Percentiles rank a stretch among this genome's conserved stretches.
Conservation (phyloP, 1,139 yeast genomes). For the Lodderomyces pseudojiufengensis region DNA sequence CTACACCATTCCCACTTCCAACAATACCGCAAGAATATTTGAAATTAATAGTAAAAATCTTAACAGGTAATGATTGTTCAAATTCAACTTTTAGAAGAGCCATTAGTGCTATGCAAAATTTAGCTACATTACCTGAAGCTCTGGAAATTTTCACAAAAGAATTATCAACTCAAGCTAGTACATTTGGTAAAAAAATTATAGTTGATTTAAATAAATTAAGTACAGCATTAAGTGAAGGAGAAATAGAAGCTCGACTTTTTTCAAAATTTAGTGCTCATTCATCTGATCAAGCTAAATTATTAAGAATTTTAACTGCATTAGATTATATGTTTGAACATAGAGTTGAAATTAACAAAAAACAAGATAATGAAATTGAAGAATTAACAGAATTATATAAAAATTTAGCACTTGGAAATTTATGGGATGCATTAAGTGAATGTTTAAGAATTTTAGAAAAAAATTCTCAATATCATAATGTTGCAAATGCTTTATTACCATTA, state of each 20-base stretch:
- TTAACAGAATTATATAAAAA: slow-evolving; percentile 61
- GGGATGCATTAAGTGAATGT: slow-evolving; percentile 86
- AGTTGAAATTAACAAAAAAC: slow-evolving; percentile 19
- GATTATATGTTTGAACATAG: slow-evolving; percentile 70
- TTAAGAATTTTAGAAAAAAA: slow-evolving; percentile 56
- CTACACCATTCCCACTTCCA: slow-evolving; percentile 51
- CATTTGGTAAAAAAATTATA: slow-evolving; percentile 55
- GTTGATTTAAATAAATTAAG: slow-evolving; percentile 53
- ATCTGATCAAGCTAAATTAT: slow-evolving; percentile 82
- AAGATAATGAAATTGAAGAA: slow-evolving; percentile 36
- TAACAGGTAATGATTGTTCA: slow-evolving; percentile 84
- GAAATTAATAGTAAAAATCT: slow-evolving; percentile 60
- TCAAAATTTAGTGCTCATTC: slow-evolving; percentile 74
- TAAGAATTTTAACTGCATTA: slow-evolving; percentile 82
- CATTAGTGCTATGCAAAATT: slow-evolving; percentile 75
- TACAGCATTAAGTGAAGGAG: slow-evolving; percentile 43
- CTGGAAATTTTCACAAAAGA: slow-evolving; percentile 66
- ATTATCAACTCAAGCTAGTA: slow-evolving; percentile 62
- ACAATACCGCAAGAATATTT: slow-evolving; percentile 61
- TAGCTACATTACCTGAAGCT: slow-evolving; percentile 61
- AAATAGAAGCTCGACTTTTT: slow-evolving; percentile 51
- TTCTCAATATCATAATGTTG: slow-evolving; percentile 53
- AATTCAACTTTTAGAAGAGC: slow-evolving; percentile 84
- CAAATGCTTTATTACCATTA: slow-evolving; percentile 78
- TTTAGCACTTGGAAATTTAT: slow-evolving; percentile 70